Evolutionary conservation across 2,329 filamentous ascomycete genomes (phyloP).

Genomic region (Cercospora nicotianae): DNA sequence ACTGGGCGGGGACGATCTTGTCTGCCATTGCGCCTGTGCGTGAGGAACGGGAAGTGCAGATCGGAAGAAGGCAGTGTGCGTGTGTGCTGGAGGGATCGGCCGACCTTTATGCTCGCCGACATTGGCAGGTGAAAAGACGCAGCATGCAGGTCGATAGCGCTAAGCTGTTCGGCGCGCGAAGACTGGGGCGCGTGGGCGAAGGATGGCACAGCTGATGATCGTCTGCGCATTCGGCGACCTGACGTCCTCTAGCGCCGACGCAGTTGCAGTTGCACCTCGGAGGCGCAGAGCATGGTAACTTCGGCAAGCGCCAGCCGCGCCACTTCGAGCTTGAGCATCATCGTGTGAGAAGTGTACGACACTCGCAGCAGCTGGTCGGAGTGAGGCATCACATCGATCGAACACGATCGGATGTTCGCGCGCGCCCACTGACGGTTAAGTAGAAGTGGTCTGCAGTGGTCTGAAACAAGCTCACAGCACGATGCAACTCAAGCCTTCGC

Average conservation of each 20-base stretch:
- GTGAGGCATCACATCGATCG: background rate
- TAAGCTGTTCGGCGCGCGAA: background rate
- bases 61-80: background rate
- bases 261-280: background rate
- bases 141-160: background rate
- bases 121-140: background rate
- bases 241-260: background rate
- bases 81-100: background rate
- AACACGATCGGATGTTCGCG: background rate
- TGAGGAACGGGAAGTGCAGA: no score
- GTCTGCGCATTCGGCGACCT: background rate
- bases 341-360: background rate
- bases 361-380: background rate
- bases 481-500: background rate
- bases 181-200: background rate
- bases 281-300: background rate
- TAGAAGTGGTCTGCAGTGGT: background rate
- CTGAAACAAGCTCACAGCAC: background rate
- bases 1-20: conserved; percentile 10
- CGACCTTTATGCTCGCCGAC: background rate
- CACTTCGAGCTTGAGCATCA: background rate
- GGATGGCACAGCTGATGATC: background rate
- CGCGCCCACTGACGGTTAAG: background rate
- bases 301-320: conserved; percentile 1
- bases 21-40: conserved; percentile 13